phyloP scores from a whole-genome alignment of 2,329 filamentous ascomycete species.

The Cytospora chrysosperma region DNA sequence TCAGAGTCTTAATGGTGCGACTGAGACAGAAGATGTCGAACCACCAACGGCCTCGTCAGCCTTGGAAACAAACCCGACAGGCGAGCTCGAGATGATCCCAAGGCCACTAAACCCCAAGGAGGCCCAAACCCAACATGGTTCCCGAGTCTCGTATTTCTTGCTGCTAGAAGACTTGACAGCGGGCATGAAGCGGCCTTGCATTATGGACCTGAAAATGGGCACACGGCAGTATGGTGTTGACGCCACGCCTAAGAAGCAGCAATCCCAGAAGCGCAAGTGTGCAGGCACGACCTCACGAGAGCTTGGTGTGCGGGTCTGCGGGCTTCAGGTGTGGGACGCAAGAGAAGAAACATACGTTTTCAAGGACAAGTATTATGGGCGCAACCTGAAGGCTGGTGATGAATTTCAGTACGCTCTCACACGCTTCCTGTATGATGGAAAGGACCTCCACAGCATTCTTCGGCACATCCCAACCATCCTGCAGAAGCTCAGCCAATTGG shows the following conservation, averaged over 20 bases:
- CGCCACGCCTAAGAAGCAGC: conserved; percentile 85
- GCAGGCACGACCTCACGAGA: conserved; percentile 87
- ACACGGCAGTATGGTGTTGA: conserved; percentile 96
- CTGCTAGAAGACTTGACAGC: conserved; percentile 92
- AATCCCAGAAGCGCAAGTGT: conserved; percentile 91
- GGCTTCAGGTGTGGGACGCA: conserved; percentile 93
- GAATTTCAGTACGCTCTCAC: conserved; percentile 89
- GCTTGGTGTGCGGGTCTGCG: conserved; percentile 89
- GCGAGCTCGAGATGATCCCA: conserved; percentile 46
- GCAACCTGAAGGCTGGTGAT: conserved; percentile 78
- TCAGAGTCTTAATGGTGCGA: conserved; percentile 15
- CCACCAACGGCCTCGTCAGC: conserved; percentile 33
- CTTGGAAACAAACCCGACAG: conserved; percentile 38
- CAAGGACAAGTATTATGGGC: conserved; percentile 96
- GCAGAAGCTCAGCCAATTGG: conserved; percentile 77
- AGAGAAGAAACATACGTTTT: conserved; percentile 84
- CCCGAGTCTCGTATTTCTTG: conserved; percentile 86
- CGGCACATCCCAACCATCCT: conserved; percentile 87
- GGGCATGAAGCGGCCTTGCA: conserved; percentile 94
- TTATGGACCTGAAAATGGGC: conserved; percentile 98
- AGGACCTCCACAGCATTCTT: conserved; percentile 74
- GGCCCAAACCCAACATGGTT: conserved; percentile 61
- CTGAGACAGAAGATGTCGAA: conserved; percentile 20
- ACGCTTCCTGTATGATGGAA: conserved; percentile 87
- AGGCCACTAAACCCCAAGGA: conserved; percentile 75